Evolutionary conservation across 306 rosid genomes (phyloP), one percentile per base, ranked within the genome.

Genomic region (Vigna angularis): DNA sequence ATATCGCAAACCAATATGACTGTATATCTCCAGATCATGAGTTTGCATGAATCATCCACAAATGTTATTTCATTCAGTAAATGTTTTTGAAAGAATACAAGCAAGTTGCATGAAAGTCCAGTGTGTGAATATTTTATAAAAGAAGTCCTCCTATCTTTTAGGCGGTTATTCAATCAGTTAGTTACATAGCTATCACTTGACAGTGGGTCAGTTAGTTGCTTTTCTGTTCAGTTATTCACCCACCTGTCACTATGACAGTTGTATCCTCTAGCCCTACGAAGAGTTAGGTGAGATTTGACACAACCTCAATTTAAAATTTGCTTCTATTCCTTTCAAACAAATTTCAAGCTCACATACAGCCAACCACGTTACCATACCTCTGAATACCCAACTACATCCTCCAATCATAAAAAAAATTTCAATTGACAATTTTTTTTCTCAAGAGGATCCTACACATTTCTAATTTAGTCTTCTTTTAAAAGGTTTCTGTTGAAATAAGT

Each of bases 361-460:
- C 66, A 40, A 75, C 38, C 72, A 47, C 73, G 75, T 63, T 62
- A 61, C n/a, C 65, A 30, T 59, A 70, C 66, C 20, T 36, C 75
- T 56, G 28, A 79, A 70, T 34, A 52, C 15, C 44, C 53, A 79
- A 62, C 24, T 49, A 64, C 47, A 73, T 74, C 68, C 53, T 80
- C 40, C 42, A 72, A 51, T 45, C 53, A 68, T 63, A 55, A 42
- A 57, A 72, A 42, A 75, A 30, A 0, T 70, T 80, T 72, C 1
- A 17, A 47, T 2, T 17, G 24, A 51, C 64, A 51, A 72, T 40
- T 3, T 42, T 3, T 16, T 40, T 51, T 13, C 52, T 32, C 65
- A 63, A 65, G 44, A 40, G 2, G 64, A 72, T 28, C 47, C 32
- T 55, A 65, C 22, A 26, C 79, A 66, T 72, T 72, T 63, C 40